Conservation (phyloP, 768 basidiomycete species). For the Cystofilobasidium macerans region DNA sequence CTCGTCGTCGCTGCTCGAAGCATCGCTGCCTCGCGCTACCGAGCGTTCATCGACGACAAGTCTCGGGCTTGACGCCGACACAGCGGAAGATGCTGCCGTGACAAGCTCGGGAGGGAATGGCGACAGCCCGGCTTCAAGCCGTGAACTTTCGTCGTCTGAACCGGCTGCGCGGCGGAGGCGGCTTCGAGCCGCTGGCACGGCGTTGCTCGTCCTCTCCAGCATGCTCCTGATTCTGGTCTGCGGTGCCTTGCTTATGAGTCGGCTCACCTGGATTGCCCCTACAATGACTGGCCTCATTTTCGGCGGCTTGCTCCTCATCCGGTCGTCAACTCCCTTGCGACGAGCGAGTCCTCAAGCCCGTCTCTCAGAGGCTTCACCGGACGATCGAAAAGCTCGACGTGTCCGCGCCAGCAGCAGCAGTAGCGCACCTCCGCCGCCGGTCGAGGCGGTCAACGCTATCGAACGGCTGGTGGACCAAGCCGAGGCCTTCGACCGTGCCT, state of each 20-base stretch:
- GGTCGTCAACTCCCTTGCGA: no score
- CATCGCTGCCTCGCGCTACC: constrained; percentile 8
- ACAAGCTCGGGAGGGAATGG: background rate
- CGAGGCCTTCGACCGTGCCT: constrained; percentile 10
- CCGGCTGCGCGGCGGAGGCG: no score
- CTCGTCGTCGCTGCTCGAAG: constrained; percentile 20
- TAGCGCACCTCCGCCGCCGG: background rate
- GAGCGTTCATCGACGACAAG: background rate
- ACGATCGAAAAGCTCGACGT: no score
- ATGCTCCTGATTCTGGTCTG: background rate
- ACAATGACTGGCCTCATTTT: no score
- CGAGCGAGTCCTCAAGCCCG: no score
- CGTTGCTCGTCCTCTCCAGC: background rate
- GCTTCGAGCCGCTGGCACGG: no score
- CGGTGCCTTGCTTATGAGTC: no score
- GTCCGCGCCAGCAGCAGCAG: no score
- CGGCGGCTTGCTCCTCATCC: no score
- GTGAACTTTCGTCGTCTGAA: background rate
- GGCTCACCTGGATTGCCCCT: no score
- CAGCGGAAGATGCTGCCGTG: background rate
- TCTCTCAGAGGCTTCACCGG: no score
- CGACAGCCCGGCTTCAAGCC: no score
- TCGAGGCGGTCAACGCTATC: background rate
- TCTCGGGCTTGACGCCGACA: background rate
- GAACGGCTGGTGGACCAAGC: constrained; percentile 7